Percentiles rank a stretch among this genome's conserved stretches.
These are phyloP conservation scores for Pseudohalonectria lignicola DNA, from an alignment of 2,329 filamentous ascomycete genomes.

Conservation along the genomic window DNA sequence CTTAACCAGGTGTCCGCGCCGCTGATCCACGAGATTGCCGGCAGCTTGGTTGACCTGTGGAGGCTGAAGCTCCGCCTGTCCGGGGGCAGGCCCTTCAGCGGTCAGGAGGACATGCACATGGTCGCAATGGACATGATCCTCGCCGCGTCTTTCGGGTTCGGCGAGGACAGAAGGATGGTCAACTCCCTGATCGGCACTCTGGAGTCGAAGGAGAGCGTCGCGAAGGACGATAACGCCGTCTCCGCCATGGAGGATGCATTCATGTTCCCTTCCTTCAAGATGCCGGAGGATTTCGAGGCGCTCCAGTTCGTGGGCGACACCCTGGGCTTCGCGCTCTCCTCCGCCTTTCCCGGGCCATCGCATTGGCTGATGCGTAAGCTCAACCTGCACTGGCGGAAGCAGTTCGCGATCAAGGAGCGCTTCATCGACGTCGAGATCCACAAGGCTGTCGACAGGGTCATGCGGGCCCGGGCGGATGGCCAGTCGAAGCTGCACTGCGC, in stretches of 20 bases:
- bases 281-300: neutral
- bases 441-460: constrained; percentile 8
- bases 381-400: neutral
- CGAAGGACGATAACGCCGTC: too few species aligned
- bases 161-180: neutral
- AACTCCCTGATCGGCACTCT: neutral
- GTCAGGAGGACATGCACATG: constrained; percentile 19
- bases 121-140: constrained; percentile 22
- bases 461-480: too few species aligned
- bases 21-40: too few species aligned
- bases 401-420: constrained; percentile 4
- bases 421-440: constrained; percentile 11
- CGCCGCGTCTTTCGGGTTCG: constrained; percentile 1
- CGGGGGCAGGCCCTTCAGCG: constrained; percentile 22
- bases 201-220: neutral
- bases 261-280: neutral
- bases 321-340: neutral
- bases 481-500: constrained; percentile 7
- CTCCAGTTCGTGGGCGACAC: too few species aligned
- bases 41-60: too few species aligned
- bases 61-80: too few species aligned
- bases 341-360: neutral
- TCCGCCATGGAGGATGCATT: neutral
- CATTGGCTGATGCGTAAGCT: neutral
- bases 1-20: too few species aligned